phyloP scores from a whole-genome alignment of 179 eudicot genomes.

The Beta lomatogona region DNA sequence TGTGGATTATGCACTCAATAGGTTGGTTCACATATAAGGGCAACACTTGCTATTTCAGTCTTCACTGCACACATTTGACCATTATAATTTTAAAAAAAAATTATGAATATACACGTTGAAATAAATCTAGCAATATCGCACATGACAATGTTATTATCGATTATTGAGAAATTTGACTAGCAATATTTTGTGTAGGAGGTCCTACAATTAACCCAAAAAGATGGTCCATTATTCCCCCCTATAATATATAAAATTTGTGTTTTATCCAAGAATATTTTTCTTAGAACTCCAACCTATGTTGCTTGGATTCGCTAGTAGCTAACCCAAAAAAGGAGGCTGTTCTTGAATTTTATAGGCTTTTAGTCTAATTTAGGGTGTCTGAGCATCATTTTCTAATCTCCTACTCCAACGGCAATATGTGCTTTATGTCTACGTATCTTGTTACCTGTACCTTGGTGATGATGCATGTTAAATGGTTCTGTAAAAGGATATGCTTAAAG shows the following conservation, averaged over 20 bases:
- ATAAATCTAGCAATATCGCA: too few relatives aligned
- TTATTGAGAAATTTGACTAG: too few relatives aligned
- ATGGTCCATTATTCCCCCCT: too few relatives aligned
- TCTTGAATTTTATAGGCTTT: neutral
- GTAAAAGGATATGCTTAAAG: neutral
- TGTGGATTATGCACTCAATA: conserved; percentile 87
- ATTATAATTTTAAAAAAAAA: too few relatives aligned
- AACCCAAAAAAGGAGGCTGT: neutral
- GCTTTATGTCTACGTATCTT: neutral
- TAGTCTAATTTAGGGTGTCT: neutral
- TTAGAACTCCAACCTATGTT: neutral
- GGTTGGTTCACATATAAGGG: conserved; percentile 36
- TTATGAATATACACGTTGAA: too few relatives aligned
- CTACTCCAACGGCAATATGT: neutral
- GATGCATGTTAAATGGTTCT: neutral
- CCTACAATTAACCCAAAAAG: too few relatives aligned
- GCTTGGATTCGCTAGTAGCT: neutral
- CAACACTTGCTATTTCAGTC: too few relatives aligned
- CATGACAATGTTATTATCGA: too few relatives aligned
- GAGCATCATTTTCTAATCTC: neutral
- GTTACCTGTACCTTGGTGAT: neutral
- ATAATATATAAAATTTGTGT: too few relatives aligned
- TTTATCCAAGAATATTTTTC: too few relatives aligned
- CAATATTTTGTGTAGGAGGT: too few relatives aligned
- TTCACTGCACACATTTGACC: too few relatives aligned